phyloP scores from a whole-genome alignment of 176 grass and related monocot species.

The Saccharum spontaneum region DNA sequence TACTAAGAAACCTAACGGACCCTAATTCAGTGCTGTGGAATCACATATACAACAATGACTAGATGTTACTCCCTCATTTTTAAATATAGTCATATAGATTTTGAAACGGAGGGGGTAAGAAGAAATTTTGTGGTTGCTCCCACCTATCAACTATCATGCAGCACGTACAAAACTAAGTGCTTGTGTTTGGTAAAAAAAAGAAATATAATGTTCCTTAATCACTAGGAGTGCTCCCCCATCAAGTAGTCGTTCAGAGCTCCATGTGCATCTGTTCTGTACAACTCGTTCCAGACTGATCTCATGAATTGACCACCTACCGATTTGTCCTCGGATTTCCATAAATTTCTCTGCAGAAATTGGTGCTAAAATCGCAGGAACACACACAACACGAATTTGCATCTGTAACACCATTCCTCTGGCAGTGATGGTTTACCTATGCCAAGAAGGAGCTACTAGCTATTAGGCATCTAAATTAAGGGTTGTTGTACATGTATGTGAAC shows the following conservation, averaged over 20 bases:
- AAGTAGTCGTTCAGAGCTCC: conserved; percentile 2
- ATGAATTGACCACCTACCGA: conserved; percentile 21
- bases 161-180: neutral
- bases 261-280: conserved; percentile 29
- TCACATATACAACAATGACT: too few relatives aligned
- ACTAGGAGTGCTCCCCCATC: neutral
- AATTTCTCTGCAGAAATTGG: neutral
- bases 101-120: too few relatives aligned
- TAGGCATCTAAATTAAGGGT: neutral
- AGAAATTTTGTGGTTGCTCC: too few relatives aligned
- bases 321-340: neutral
- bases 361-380: neutral
- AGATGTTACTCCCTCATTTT: too few relatives aligned
- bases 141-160: too few relatives aligned
- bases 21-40: neutral
- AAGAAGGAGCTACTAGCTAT: neutral
- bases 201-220: neutral
- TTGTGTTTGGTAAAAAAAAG: neutral
- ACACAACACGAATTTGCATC: neutral
- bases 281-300: conserved; percentile 1
- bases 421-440: neutral
- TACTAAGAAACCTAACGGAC: too few relatives aligned
- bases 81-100: too few relatives aligned
- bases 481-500: conserved; percentile 29
- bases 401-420: neutral